Evolutionary conservation across 108 stramenopile species (phyloP), one percentile per base, ranked within the genome.

Genomic region (Skeletonema tropicum): DNA sequence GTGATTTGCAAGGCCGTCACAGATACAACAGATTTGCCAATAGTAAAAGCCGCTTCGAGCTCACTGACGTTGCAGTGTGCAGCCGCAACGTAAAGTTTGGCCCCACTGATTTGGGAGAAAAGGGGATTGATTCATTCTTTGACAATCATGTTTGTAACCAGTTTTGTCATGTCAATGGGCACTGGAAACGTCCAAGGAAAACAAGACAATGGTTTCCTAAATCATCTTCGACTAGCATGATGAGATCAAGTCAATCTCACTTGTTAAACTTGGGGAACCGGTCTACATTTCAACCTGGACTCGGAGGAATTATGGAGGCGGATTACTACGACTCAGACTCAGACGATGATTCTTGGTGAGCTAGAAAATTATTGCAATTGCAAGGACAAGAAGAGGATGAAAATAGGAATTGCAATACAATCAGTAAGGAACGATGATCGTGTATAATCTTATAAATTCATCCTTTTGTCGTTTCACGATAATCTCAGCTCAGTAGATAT

Each of bases 111-210:
- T 58, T 89, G 39, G 87, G 86, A 19, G 88, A 89, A 59, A 92
- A 88, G 71, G 91, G 91, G 0, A 92, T 92, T 32, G 86, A 88
- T 63, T 83, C 78, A 31, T 92, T 92, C 78, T 92, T 92, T 82
- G 46, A 84, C 75, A 88, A 85, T 68, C 89, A 92, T 69, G 36
- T 32, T 3, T 92, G 91, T 66, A 92, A 92, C 64, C 72, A 83
- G 30, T 90, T 88, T 57, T 90, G 90, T 57, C 13, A 42, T 35
- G 26, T 70, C 23, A 42, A 76, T 52, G 39, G 69, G 13, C 70
- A 80, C 42, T 89, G 89, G 89, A 25, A 48, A 11, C 57, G 86
- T 58, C 86, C 89, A 42, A 60, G 57, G 6, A 38, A 36, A 32
- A 60, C 65, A 3, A 68, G 58, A 12, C 79, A 74, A 31, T 90